These are phyloP conservation scores for Verbena officinalis DNA, from an alignment of 257 asterid genomes.

Conservation along the genomic window DNA sequence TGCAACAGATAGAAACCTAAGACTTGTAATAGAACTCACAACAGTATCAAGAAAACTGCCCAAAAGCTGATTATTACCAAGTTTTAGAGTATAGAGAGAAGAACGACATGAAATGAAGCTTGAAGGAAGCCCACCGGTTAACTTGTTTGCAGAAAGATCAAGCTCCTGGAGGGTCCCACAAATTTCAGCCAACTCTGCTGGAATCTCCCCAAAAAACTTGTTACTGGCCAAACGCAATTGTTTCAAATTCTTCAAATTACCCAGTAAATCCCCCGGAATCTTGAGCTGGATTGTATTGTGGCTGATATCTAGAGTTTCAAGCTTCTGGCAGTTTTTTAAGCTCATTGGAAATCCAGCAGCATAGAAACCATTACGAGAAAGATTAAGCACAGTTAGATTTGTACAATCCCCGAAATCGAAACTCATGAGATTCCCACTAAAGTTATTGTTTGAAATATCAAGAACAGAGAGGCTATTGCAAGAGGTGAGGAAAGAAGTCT, in stretches of 20 bases:
- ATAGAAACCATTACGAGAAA: constrained; percentile 61
- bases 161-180: constrained; percentile 71
- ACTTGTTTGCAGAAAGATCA: constrained; percentile 69
- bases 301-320: constrained; percentile 58
- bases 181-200: constrained; percentile 49
- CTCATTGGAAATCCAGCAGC: constrained; percentile 58
- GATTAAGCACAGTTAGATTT: constrained; percentile 54
- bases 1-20: constrained; percentile 50
- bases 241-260: constrained; percentile 58
- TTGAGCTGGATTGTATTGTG: constrained; percentile 49
- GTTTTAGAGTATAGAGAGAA: constrained; percentile 57
- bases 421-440: constrained; percentile 49
- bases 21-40: constrained; percentile 63
- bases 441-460: constrained; percentile 74
- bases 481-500: constrained; percentile 38
- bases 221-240: constrained; percentile 54
- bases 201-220: constrained; percentile 67
- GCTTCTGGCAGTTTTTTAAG: constrained; percentile 59
- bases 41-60: constrained; percentile 68
- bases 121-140: constrained; percentile 72
- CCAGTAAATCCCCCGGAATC: constrained; percentile 60
- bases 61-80: constrained; percentile 73
- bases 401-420: constrained; percentile 55
- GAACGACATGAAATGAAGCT: constrained; percentile 50
- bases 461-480: constrained; percentile 58